Base-by-base conservation (phyloP, 2,329 filamentous ascomycete species). In the Arthrobotrys iridis region DNA sequence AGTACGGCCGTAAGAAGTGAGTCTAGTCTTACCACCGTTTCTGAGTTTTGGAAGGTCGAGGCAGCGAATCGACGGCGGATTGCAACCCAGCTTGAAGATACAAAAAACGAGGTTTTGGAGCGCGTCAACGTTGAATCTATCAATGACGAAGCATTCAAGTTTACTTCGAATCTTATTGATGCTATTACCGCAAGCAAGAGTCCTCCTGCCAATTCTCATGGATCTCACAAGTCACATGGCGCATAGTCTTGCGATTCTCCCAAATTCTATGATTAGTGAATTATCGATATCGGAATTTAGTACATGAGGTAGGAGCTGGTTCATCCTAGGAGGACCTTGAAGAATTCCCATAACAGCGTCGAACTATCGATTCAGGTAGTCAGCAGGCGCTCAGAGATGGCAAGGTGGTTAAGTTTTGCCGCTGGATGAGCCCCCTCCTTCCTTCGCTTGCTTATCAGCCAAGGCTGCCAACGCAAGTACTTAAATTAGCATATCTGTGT, bases 141-240 rank as follows among this genome's bases (percentile, higher is more conserved):
- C 11, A 73, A 73, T n/a, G 52, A 73, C 10, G 68, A 73, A 20
- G 68, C 68, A 28, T 73, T 73, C 28, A 73, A 60, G 43, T 73
- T 73, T 28, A 73, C 68, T 3, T 66, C 68, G 8, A 60, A 30
- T 30, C 41, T 73, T 15, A 55, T 73, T 7, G 68, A 73, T 6
- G 60, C 50, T 2, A 66, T 73, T 11, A 28, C 35, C 10, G 24
- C 60, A 13, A 26, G 33, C 30, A 73, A 52, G 20, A 22, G 26
- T 13, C 24, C 37, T 13, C 4, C 37, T 35, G 4, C 6, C n/a
- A 24, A 35, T 37, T 43, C 8, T 20, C 24, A 46, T 20, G 40
- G 35, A 35, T 28, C 1, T 6, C n/a, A 46, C 2, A 3, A 5
- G 3, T 1, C 6, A 3, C 18, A 35, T 8, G 8, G 10, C 5